A percentile compares a stretch with the other conserved stretches of the same genome.
Conservation (phyloP, 192 early-diverging fungal genomes). For the Piromyces sp. region DNA sequence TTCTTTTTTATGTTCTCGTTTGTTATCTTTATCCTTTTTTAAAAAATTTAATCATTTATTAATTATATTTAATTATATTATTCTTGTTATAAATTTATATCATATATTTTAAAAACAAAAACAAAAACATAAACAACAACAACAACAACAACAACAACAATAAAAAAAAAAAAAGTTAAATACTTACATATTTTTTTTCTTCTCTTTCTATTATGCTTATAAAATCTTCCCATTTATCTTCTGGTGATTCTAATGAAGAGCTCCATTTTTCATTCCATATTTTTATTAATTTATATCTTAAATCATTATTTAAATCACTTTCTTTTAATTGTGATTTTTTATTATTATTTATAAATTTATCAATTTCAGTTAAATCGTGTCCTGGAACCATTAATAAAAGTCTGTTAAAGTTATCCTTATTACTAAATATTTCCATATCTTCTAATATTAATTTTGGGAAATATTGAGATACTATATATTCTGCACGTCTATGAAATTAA, state of each 20-base stretch:
- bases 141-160: too few species aligned
- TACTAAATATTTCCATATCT: slow-evolving; percentile 52
- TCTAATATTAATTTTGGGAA: slow-evolving; percentile 56
- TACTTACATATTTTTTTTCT: background rate
- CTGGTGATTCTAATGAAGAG: background rate
- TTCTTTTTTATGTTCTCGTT: slow-evolving; percentile 14
- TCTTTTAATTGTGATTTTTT: too few species aligned
- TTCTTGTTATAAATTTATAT: too few species aligned
- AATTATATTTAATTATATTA: too few species aligned
- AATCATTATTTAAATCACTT: too few species aligned
- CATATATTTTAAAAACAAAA: too few species aligned
- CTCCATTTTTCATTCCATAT: background rate
- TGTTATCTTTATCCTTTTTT: too few species aligned
- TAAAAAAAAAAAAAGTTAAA: slow-evolving; percentile 1
- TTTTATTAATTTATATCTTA: slow-evolving; percentile 2
- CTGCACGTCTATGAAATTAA: slow-evolving; percentile 38
- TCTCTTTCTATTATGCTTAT: background rate
- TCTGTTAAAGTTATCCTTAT: slow-evolving; percentile 48
- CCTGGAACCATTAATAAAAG: slow-evolving; percentile 55
- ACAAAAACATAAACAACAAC: too few species aligned
- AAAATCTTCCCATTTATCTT: background rate
- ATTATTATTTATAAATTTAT: too few species aligned
- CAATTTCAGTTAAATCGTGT: too few species aligned
- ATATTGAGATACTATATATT: slow-evolving; percentile 43
- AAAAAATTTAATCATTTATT: too few species aligned